phyloP scores from a whole-genome alignment of 2,329 filamentous ascomycete genomes.

The Colletotrichum sp. region DNA sequence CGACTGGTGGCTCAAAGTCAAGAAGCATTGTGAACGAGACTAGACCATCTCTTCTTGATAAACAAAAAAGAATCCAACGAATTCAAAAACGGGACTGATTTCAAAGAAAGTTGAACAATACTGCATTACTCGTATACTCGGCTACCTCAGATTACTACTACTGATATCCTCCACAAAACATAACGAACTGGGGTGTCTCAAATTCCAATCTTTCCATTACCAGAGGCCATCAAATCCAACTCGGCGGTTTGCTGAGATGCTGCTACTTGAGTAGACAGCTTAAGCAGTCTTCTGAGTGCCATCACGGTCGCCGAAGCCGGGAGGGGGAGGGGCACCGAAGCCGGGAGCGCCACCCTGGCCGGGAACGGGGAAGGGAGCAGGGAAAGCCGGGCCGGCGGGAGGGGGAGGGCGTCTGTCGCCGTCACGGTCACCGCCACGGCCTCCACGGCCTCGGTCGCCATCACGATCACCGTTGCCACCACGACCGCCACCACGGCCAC shows the following conservation, averaged over 20 bases:
- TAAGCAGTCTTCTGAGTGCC: not conserved
- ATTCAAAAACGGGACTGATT: not conserved
- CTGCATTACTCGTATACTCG: not conserved
- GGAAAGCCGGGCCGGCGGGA: not conserved
- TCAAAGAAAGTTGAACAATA: not conserved
- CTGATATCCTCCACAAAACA: not conserved
- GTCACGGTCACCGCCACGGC: not conserved
- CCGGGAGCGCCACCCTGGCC: not conserved
- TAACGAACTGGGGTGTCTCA: not conserved
- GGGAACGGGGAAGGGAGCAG: slow-evolving; percentile 7
- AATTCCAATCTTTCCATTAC: not conserved
- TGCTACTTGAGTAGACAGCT: not conserved
- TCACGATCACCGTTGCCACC: not conserved
- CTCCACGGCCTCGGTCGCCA: not conserved
- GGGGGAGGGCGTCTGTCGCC: not conserved
- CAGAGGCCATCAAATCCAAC: not conserved
- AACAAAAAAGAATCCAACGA: not conserved
- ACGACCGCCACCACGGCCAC: not conserved
- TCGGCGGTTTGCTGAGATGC: not conserved
- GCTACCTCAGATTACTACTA: not conserved
- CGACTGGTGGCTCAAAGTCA: not conserved
- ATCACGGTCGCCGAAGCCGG: not conserved
- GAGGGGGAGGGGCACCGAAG: not conserved
- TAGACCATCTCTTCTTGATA: not conserved
- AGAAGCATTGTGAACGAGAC: not conserved